These are phyloP conservation scores for Hymenoscyphus repandus DNA, from an alignment of 2,329 filamentous ascomycete species.

Conservation along the genomic window DNA sequence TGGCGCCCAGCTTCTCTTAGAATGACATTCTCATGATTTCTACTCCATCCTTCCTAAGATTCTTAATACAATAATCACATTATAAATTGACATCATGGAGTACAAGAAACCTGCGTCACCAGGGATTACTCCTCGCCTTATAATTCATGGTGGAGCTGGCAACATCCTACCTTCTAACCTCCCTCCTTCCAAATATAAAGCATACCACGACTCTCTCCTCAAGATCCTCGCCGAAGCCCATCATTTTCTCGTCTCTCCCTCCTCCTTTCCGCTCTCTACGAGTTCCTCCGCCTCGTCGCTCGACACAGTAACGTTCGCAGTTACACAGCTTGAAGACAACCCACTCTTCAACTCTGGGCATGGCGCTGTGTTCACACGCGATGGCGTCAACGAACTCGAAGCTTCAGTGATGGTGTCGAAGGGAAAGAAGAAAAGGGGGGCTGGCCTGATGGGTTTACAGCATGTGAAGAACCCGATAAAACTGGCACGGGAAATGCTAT, in stretches of 20 bases:
- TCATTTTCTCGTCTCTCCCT: conserved; percentile 47
- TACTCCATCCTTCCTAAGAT: neutral
- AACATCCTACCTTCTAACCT: conserved; percentile 59
- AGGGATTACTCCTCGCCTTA: conserved; percentile 23
- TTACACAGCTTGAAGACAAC: conserved; percentile 70
- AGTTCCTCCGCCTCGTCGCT: conserved; percentile 48
- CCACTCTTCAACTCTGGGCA: conserved; percentile 79
- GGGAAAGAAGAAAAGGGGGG: conserved; percentile 68
- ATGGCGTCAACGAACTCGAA: conserved; percentile 80
- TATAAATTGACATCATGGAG: conserved; percentile 11
- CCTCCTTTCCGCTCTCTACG: conserved; percentile 47
- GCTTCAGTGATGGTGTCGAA: conserved; percentile 79
- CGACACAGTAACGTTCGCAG: conserved; percentile 69
- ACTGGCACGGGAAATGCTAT: conserved; percentile 65
- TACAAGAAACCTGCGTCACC: conserved; percentile 14
- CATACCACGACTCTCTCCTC: conserved; percentile 56
- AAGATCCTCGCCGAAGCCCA: conserved; percentile 50
- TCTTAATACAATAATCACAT: neutral
- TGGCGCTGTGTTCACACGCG: conserved; percentile 81
- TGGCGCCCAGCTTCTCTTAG: too few species aligned
- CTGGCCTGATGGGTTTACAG: conserved; percentile 68
- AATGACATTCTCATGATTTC: too few species aligned
- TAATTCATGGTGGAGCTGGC: conserved; percentile 60
- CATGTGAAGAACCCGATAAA: conserved; percentile 76
- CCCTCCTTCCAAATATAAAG: conserved; percentile 49